Base-by-base conservation (phyloP, 2,329 filamentous ascomycete genomes). In the Nigrospora osmanthi region DNA sequence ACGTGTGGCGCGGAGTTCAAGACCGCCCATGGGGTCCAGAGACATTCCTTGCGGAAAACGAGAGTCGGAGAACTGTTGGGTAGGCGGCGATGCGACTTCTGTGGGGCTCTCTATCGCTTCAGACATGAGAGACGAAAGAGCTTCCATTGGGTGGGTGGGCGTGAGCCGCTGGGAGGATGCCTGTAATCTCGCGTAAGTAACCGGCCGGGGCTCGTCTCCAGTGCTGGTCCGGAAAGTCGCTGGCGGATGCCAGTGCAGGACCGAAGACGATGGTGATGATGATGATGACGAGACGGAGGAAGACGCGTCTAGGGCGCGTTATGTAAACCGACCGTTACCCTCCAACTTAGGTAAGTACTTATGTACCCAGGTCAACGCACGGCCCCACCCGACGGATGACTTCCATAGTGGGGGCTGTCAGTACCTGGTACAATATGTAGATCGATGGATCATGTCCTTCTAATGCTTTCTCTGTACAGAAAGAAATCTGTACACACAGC, bases 21-120 rank as follows among this genome's bases (percentile, higher is more conserved):
- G 58, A 52, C 56, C 60, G 58, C 63, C 63, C 52, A 63, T 64
- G 70, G 71, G 63, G 70, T 64, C 58, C 59, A 63, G 64, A 72
- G 71, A 78, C 74, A 80, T 81, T 79, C 77, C 75, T 79, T 73
- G 61, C 73, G 77, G 78, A 84, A 83, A 82, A 84, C 70, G 72
- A 72, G 73, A 71, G 72, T 76, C 80, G 86, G 83, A 83, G 77
- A 78, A 89, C 87, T 89, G 76, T 85, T 63, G 72, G 78, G 84
- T 81, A 83, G 83, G 85, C 81, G 80, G 11, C 71, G 69, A 76
- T 85, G 87, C 85, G 74, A 72, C 66, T 57, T 61, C 32, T 68
- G 66, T 68, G 51, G 46, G 49, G 39, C 51, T 51, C 11, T 45
- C 23, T 50, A 58, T 58, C 54, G 47, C 35, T 45, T 34, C 38